A percentile compares a stretch with the other conserved stretches of the same genome.
Conservation (phyloP, 768 basidiomycete species). For the Clavulina sp. region DNA sequence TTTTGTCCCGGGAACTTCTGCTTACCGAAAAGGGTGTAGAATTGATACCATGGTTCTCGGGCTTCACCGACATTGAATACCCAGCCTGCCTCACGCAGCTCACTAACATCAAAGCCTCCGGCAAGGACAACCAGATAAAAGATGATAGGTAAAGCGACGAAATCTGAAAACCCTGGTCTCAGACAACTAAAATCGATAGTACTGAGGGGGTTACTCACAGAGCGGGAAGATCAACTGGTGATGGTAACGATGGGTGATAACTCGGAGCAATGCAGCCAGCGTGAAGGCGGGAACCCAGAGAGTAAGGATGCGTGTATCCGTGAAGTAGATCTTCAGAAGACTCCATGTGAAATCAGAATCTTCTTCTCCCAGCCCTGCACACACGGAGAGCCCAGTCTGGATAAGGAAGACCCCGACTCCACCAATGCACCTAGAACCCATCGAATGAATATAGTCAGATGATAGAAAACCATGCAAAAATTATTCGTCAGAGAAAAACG, state of each 20-base stretch:
- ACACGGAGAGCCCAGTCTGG: constrained; percentile 75
- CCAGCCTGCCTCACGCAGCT: constrained; percentile 57
- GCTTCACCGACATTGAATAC: constrained; percentile 55
- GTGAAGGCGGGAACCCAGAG: constrained; percentile 69
- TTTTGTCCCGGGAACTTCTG: too few species aligned
- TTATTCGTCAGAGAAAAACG: constrained; percentile 15
- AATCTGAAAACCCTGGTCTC: constrained; percentile 39
- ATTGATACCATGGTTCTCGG: constrained; percentile 57
- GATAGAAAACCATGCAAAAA: background rate
- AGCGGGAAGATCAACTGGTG: constrained; percentile 87
- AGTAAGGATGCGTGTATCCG: constrained; percentile 39
- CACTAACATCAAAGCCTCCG: constrained; percentile 38
- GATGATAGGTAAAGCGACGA: constrained; percentile 55
- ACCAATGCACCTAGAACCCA: constrained; percentile 36
- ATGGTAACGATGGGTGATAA: constrained; percentile 61
- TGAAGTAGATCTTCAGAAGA: constrained; percentile 51
- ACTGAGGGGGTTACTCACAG: constrained; percentile 31
- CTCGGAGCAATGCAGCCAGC: constrained; percentile 57
- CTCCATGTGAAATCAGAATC: constrained; percentile 50
- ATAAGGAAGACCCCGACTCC: constrained; percentile 93
- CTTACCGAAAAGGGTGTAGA: constrained; percentile 63
- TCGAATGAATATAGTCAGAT: background rate
- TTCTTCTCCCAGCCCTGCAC: constrained; percentile 58
- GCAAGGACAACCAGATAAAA: constrained; percentile 71
- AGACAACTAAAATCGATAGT: too few species aligned